Percentiles rank a stretch among this genome's conserved stretches.
Conservation (phyloP, 148 eudicot species). For the Camellia japonica region DNA sequence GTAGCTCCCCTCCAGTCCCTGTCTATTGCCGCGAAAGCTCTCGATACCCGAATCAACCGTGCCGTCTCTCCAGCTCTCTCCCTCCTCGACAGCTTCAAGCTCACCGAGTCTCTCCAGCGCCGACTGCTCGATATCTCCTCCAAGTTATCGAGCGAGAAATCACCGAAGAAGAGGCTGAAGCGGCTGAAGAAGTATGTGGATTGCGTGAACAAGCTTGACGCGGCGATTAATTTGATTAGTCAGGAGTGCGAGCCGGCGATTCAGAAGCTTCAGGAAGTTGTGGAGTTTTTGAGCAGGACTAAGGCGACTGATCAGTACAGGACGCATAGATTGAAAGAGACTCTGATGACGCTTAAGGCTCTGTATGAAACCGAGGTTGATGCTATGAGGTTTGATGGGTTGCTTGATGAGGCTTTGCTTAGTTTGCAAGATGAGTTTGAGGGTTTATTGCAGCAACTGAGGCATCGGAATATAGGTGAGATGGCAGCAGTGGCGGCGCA, state of each 20-base stretch:
- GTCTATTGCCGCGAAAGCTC: conserved; percentile 42
- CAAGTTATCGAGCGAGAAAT: conserved; percentile 19
- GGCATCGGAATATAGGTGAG: conserved; percentile 33
- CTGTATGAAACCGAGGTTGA: conserved; percentile 46
- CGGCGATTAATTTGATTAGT: conserved; percentile 28
- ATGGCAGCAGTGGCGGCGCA: neutral
- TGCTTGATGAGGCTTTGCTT: conserved; percentile 49
- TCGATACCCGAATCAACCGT: conserved; percentile 43
- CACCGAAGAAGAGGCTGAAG: conserved; percentile 22
- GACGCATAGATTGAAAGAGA: conserved; percentile 38
- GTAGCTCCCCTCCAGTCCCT: conserved; percentile 40
- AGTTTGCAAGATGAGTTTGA: conserved; percentile 56
- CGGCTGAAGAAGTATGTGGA: conserved; percentile 33
- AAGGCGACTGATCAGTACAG: conserved; percentile 43
- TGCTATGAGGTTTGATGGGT: conserved; percentile 47
- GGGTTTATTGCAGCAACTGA: conserved; percentile 31
- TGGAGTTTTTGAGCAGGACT: conserved; percentile 52
- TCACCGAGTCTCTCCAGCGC: conserved; percentile 34
- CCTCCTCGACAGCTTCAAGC: conserved; percentile 43
- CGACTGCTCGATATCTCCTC: conserved; percentile 29
- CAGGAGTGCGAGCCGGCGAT: conserved; percentile 47
- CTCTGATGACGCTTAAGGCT: conserved; percentile 39
- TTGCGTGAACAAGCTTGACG: conserved; percentile 34
- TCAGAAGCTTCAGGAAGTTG: conserved; percentile 51
- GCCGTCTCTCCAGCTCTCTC: conserved; percentile 43